Base-by-base conservation (phyloP, 1,284 basidiomycete genomes). In the Phellopilus nigrolimitatus region DNA sequence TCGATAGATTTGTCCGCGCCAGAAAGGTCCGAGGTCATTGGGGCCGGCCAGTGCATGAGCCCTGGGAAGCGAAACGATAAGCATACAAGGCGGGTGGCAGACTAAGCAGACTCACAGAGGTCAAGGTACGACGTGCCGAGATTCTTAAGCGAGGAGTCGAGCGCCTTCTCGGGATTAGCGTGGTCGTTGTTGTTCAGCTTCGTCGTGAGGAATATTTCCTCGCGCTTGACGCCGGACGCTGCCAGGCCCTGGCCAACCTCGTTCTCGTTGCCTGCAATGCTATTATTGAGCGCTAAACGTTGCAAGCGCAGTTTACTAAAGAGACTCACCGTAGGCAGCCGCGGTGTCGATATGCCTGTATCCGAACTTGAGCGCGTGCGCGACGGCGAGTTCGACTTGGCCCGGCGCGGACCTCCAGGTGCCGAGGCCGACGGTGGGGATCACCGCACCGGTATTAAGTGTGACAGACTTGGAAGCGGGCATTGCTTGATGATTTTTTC, bases 211-310 rank as follows among this genome's bases (percentile, higher is more conserved):
- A 88, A 91, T 65, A 91, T 74, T 38, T 78, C 68, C 47, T 73
- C 71, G 53, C 88, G 78, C 10, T 78, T 71, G n/a, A 89, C 77
- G 21, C 82, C 83, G 19, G 80, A 84, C 24, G 69, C 75, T 64
- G 80, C 81, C 72, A 94, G 85, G 38, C 89, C 91, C 57, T 82
- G 63, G 13, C 90, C 91, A 51, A 95, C 91, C 61, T 83, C 80
- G 21, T 66, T 66, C 65, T 87, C 83, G 59, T 86, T 87, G 49
- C 68, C 69, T 69, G 44, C 4, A 30, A 21, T 15, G 4, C n/a
- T n/a, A n/a, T n/a, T n/a, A n/a, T n/a, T n/a, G n/a, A n/a, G n/a
- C n/a, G n/a, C n/a, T n/a, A n/a, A n/a, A n/a, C n/a, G n/a, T n/a
- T n/a, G n/a, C n/a, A n/a, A n/a, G n/a, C 4, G 34, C n/a, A 21